These are phyloP conservation scores for Mucor mucedo DNA, from an alignment of 371 early-diverging fungal species.

Conservation along the genomic window DNA sequence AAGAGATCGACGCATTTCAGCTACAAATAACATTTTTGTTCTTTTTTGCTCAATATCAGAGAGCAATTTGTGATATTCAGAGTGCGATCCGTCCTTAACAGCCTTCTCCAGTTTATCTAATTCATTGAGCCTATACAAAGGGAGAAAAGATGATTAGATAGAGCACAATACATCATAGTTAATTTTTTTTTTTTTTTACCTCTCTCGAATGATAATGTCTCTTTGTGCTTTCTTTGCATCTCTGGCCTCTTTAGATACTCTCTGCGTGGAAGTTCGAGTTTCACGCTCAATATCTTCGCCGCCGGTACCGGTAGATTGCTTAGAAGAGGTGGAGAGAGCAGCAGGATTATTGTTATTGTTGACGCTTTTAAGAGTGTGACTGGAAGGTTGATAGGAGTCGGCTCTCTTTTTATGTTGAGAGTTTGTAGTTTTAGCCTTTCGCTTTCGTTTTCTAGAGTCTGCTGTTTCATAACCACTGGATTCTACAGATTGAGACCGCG, in stretches of 20 bases:
- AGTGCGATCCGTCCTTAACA: slow-evolving; percentile 37
- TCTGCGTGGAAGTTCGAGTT: slow-evolving; percentile 26
- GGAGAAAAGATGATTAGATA: too few species aligned
- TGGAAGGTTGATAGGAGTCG: slow-evolving; percentile 8
- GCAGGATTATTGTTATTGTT: background rate
- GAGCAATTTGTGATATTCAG: slow-evolving; percentile 34
- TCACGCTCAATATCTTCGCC: slow-evolving; percentile 34
- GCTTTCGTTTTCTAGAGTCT: slow-evolving; percentile 25
- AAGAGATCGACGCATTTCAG: slow-evolving; percentile 34
- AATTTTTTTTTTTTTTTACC: slow-evolving; percentile 17
- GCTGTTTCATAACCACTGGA: slow-evolving; percentile 31
- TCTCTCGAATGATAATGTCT: slow-evolving; percentile 32
- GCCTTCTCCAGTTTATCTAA: slow-evolving; percentile 36
- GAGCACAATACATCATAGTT: too few species aligned
- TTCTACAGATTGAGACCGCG: slow-evolving; percentile 39
- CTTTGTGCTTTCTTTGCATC: slow-evolving; percentile 32
- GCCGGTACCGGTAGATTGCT: background rate
- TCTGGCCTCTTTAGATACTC: slow-evolving; percentile 31
- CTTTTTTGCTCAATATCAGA: slow-evolving; percentile 31
- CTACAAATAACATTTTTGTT: slow-evolving; percentile 24
- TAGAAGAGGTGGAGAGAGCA: background rate
- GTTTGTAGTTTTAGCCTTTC: slow-evolving; percentile 17
- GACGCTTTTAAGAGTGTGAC: slow-evolving; percentile 1
- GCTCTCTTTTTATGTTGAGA: slow-evolving; percentile 19
- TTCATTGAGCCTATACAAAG: slow-evolving; percentile 24